Evolutionary conservation across 2,329 filamentous ascomycete genomes (phyloP).

Genomic region (Lachnellula cervina): DNA sequence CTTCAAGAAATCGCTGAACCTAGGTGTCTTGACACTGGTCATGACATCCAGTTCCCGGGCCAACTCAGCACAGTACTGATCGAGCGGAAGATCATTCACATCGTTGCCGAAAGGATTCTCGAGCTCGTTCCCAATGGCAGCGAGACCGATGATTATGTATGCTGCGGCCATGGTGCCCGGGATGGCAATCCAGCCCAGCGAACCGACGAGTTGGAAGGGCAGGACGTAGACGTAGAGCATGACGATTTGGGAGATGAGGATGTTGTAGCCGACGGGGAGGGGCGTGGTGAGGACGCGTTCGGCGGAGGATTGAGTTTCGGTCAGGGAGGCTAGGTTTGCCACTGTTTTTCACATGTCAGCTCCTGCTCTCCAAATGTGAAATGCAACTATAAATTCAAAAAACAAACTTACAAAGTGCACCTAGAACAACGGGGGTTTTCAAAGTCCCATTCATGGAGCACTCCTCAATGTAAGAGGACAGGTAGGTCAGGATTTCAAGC

Average conservation of each 20-base stretch:
- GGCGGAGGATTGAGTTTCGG: conserved; percentile 66
- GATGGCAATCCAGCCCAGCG: conserved; percentile 69
- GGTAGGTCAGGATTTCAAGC: conserved; percentile 71
- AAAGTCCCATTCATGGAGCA: conserved; percentile 33
- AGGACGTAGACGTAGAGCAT: conserved; percentile 78
- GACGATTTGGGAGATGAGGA: conserved; percentile 80
- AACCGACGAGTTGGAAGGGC: conserved; percentile 69
- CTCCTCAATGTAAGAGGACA: conserved; percentile 41
- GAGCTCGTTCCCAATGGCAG: conserved; percentile 72
- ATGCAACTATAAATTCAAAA: no score
- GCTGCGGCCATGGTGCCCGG: conserved; percentile 67
- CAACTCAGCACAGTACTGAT: conserved; percentile 71
- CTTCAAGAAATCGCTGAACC: conserved; percentile 19
- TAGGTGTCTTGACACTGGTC: conserved; percentile 18
- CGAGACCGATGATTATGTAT: conserved; percentile 78
- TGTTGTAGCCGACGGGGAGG: conserved; percentile 76
- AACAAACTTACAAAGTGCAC: conserved; percentile 25
- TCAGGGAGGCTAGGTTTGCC: conserved; percentile 51
- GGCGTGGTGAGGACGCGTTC: conserved; percentile 80
- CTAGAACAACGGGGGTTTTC: conserved; percentile 22
- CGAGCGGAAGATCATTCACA: conserved; percentile 75
- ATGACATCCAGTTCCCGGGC: conserved; percentile 71
- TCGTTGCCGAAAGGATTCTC: conserved; percentile 83
- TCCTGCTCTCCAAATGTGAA: no score
- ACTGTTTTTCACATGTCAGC: conserved; percentile 12